A percentile compares a stretch with the other conserved stretches of the same genome.
Evolutionary conservation across 345 rosid genomes (phyloP).

Genomic region (Arabidopsis thaliana): DNA sequence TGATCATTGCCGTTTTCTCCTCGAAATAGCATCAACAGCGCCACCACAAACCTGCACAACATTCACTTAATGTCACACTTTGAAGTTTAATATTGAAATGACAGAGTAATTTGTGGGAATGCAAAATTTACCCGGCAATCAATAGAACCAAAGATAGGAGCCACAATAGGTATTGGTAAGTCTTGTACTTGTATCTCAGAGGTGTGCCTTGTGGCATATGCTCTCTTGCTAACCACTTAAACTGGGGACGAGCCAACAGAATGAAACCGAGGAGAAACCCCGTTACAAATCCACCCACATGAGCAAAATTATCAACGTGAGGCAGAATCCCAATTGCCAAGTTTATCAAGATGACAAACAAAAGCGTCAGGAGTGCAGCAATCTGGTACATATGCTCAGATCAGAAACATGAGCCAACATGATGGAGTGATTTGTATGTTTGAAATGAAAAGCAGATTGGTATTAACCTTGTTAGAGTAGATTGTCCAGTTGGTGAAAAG

Average conservation of each 20-base stretch:
- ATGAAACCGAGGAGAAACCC: conserved; percentile 91
- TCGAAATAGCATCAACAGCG: conserved; percentile 67
- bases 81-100: neutral
- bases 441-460: too few relatives aligned
- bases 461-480: conserved; percentile 69
- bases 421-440: neutral
- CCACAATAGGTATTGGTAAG: conserved; percentile 73
- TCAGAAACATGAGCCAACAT: conserved; percentile 3
- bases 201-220: conserved; percentile 54
- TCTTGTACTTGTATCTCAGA: conserved; percentile 67
- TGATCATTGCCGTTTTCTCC: conserved; percentile 68
- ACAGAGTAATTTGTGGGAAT: neutral
- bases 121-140: conserved; percentile 61
- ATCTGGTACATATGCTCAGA: conserved; percentile 48
- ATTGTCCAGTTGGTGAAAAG: conserved; percentile 89
- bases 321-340: conserved; percentile 86
- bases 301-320: conserved; percentile 89
- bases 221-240: conserved; percentile 64
- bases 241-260: conserved; percentile 82
- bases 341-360: conserved; percentile 71
- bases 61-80: neutral
- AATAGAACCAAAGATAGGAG: conserved; percentile 59
- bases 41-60: conserved; percentile 59
- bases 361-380: conserved; percentile 81
- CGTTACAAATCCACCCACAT: conserved; percentile 85